Percentiles rank a stretch among this genome's conserved stretches.
phyloP scores from a whole-genome alignment of 2,329 filamentous ascomycete genomes.

The Ceratocystis papillata region DNA sequence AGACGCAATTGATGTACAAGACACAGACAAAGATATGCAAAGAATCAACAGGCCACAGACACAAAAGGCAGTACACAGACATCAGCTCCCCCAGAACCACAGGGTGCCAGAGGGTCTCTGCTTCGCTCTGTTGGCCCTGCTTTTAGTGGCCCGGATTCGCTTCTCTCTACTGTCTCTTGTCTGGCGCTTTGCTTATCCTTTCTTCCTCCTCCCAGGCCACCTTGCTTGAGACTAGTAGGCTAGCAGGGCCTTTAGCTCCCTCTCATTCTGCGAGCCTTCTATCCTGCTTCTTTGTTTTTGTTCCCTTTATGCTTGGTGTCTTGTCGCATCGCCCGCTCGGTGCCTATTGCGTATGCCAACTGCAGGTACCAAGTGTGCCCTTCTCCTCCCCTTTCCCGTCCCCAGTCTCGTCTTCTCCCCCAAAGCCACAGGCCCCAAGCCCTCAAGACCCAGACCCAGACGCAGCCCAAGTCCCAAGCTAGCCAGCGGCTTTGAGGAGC shows the following conservation, averaged over 20 bases:
- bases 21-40: conserved; percentile 12
- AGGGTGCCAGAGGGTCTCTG: conserved; percentile 3
- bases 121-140: not conserved
- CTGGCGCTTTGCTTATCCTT: not conserved
- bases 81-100: conserved; percentile 3
- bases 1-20: conserved; percentile 9
- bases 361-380: conserved; percentile 5
- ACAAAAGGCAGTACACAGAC: conserved; percentile 5
- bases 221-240: not conserved
- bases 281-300: not conserved
- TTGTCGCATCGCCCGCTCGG: conserved; percentile 8
- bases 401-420: no score
- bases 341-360: conserved; percentile 11
- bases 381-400: not conserved
- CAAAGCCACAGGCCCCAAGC: no score
- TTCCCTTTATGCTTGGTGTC: not conserved
- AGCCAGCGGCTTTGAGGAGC: not conserved
- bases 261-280: not conserved
- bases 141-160: not conserved
- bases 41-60: conserved; percentile 1
- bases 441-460: no score
- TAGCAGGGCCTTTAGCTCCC: no score
- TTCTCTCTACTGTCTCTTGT: not conserved
- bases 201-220: not conserved
- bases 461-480: not conserved